A percentile compares a stretch with the other conserved stretches of the same genome.
These are phyloP conservation scores for Fonsecaea erecta DNA, from an alignment of 2,329 filamentous ascomycete species.

Conservation along the genomic window DNA sequence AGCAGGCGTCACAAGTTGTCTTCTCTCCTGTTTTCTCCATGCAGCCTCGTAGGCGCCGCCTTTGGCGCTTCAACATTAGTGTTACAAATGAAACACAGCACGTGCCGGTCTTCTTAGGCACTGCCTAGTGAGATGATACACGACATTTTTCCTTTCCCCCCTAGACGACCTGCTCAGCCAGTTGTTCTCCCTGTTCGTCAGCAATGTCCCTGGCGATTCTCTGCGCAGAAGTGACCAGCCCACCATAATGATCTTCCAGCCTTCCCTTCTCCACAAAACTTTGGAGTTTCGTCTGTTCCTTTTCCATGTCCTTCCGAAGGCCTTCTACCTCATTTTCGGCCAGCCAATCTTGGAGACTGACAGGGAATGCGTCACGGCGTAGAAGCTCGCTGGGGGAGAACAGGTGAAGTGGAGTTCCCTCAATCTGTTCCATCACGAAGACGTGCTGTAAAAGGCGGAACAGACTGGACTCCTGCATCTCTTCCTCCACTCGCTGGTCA, in stretches of 20 bases:
- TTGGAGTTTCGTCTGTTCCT: conserved; percentile 45
- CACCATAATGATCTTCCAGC: conserved; percentile 36
- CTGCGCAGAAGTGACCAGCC: conserved; percentile 33
- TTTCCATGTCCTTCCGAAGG: conserved; percentile 37
- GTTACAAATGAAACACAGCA: background rate
- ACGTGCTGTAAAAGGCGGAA: conserved; percentile 29
- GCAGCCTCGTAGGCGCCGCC: background rate
- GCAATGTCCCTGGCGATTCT: conserved; percentile 23
- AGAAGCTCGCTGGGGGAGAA: conserved; percentile 30
- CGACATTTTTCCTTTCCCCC: background rate
- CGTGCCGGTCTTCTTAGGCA: background rate
- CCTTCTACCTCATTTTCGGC: conserved; percentile 30
- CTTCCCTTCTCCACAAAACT: conserved; percentile 41
- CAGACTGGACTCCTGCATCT: conserved; percentile 30
- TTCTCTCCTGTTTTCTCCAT: background rate
- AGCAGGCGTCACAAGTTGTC: background rate
- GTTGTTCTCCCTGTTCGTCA: conserved; percentile 29
- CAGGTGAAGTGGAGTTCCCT: conserved; percentile 22
- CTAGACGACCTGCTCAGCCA: conserved; percentile 20
- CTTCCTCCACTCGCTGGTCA: conserved; percentile 53
- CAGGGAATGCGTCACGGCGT: conserved; percentile 25
- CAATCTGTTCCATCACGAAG: conserved; percentile 22
- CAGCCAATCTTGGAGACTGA: conserved; percentile 26
- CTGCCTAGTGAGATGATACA: background rate
- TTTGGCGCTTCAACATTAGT: background rate